Conservation (phyloP, 176 grass and related monocot genomes). For the Juncus inflexus region DNA sequence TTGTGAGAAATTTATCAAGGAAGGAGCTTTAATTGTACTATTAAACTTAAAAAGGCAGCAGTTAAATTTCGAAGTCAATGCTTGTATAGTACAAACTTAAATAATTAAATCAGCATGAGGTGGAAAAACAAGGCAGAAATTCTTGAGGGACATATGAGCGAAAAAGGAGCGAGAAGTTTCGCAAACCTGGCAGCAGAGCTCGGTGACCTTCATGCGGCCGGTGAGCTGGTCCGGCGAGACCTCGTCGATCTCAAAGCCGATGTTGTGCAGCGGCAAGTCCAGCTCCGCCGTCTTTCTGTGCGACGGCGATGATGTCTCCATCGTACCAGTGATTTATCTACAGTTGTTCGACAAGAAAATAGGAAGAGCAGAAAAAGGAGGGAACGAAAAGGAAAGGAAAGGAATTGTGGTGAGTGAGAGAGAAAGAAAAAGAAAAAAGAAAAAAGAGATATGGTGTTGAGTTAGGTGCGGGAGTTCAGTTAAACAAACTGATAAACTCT, state of each 20-base stretch:
- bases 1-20: no score
- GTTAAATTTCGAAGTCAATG: not conserved
- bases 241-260: constrained; percentile 64
- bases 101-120: not conserved
- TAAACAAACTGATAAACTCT: not conserved
- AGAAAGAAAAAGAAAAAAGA: not conserved
- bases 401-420: not conserved
- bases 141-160: not conserved
- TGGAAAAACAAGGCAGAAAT: not conserved
- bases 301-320: not conserved
- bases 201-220: constrained; percentile 53
- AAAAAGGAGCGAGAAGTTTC: not conserved
- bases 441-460: no score
- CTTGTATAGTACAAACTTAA: not conserved
- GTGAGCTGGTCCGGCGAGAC: constrained; percentile 49
- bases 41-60: no score
- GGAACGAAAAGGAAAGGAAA: not conserved
- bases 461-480: not conserved
- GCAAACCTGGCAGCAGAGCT: constrained; percentile 65
- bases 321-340: not conserved
- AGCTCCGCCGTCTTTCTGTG: constrained; percentile 35
- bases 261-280: constrained; percentile 43
- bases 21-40: no score
- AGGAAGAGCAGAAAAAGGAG: not conserved
- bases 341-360: not conserved